Conservation (phyloP, 169 alveolate species). For the Cryptosporidium ryanae region DNA sequence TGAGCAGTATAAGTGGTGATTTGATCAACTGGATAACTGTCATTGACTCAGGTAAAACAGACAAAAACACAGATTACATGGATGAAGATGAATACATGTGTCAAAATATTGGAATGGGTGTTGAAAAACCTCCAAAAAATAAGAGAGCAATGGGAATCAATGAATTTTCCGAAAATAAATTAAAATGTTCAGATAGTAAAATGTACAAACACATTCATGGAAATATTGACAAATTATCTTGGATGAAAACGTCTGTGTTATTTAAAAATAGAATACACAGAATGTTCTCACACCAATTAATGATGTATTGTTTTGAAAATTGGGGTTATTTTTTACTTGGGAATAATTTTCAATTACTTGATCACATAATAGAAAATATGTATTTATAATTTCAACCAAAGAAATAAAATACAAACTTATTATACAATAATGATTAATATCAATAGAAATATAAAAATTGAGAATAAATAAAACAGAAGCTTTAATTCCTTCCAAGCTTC, state of each 20-base stretch:
- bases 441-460: slow-evolving; percentile 8
- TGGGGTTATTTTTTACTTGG: slow-evolving; percentile 71
- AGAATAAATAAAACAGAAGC: slow-evolving; percentile 9
- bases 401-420: neutral
- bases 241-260: slow-evolving; percentile 69
- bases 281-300: slow-evolving; percentile 59
- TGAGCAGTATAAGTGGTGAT: neutral
- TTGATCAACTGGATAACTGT: slow-evolving; percentile 61
- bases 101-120: slow-evolving; percentile 10
- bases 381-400: neutral
- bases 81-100: slow-evolving; percentile 11
- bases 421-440: slow-evolving; percentile 26
- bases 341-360: slow-evolving; percentile 61
- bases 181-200: neutral
- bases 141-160: slow-evolving; percentile 4
- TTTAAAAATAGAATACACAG: slow-evolving; percentile 43
- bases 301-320: slow-evolving; percentile 73
- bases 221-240: slow-evolving; percentile 48
- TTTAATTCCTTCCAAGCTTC: slow-evolving; percentile 68
- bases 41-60: slow-evolving; percentile 22
- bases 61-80: neutral
- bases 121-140: neutral
- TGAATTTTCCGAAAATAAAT: neutral
- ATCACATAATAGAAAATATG: slow-evolving; percentile 67
- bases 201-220: slow-evolving; percentile 15